Base-by-base conservation (phyloP, 2,329 filamentous ascomycete species). In the Clathrospora elynae region DNA sequence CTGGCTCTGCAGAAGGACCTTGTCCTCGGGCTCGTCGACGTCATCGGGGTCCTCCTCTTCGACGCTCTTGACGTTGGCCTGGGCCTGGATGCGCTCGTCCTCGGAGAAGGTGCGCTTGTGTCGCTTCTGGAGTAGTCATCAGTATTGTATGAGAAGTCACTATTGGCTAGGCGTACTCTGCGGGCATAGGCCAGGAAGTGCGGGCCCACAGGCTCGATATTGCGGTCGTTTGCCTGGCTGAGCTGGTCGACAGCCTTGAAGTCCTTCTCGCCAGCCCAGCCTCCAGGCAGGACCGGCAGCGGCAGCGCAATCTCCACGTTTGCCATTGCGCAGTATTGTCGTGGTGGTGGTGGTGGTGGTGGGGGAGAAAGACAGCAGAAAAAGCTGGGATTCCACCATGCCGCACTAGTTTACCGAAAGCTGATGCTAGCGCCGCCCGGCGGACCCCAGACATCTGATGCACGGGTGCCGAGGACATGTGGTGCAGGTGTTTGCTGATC, bases 21-120 rank as follows among this genome's bases (percentile, higher is more conserved):
- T 86, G 68, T 97, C 92, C 76, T 99, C 93, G 19, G 86, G 78
- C 77, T 99, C 93, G 74, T 89, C 95, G 72, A 95, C 90, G 50
- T 97, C 91, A 65, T 87, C 88, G 53, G 86, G 85, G 45, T 96
- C 90, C 40, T 90, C 88, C 54, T 93, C 88, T 74, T 97, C 92
- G 41, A 95, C 84, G 74, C 95, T 96, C 84, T 95, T 96, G 68
- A 91, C 90, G 59, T 86, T 90, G 73, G 95, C 85, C 74, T 95
- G 88, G 34, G 93, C 93, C 78, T 96, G 90, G 69, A 99, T 95
- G 57, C 91, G 88, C 73, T 99, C 93, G 75, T 99, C 93, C 76
- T 99, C 92, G 66, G 89, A 95, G 76, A 99, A 99, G 36, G 93
- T 99, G 67, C 93, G 90, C 79, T 95, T 90, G 76, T 97, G 91